Evolutionary conservation across 768 basidiomycete genomes (phyloP).

Genomic region (Psilocybe cubensis): DNA sequence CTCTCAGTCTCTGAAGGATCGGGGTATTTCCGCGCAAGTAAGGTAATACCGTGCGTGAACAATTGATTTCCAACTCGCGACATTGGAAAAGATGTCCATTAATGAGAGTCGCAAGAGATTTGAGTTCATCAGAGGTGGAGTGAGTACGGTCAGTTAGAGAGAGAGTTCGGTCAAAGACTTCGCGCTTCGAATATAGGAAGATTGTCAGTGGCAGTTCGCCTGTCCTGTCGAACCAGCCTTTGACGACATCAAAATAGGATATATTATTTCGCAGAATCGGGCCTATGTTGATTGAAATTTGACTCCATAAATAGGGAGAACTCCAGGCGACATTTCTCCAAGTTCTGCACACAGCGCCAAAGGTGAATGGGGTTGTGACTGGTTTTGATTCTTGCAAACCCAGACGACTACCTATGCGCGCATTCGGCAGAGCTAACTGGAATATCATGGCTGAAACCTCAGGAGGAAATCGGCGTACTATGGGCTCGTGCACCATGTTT

Average conservation of each 20-base stretch:
- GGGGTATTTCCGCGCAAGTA: background rate
- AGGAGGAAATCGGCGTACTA: background rate
- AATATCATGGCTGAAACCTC: conserved; percentile 4
- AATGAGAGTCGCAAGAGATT: background rate
- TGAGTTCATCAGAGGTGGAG: background rate
- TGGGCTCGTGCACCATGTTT: background rate
- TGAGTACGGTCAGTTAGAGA: background rate
- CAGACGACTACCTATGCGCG: background rate
- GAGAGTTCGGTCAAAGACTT: too few relatives aligned
- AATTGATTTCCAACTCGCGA: background rate
- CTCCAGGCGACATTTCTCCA: conserved; percentile 3
- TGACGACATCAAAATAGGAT: background rate
- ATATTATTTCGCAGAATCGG: too few relatives aligned
- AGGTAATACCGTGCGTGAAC: background rate
- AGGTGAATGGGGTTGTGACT: background rate
- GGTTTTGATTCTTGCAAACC: too few relatives aligned
- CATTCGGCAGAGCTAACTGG: background rate
- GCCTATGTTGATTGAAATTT: background rate
- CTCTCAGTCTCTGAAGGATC: background rate
- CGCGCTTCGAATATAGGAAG: background rate
- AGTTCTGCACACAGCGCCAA: conserved; percentile 1
- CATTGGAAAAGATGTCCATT: background rate
- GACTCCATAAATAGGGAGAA: background rate
- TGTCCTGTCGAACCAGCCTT: background rate
- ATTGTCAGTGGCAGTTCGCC: background rate